Conservation (phyloP, 129 eudicot species). For the Logfia minima region DNA sequence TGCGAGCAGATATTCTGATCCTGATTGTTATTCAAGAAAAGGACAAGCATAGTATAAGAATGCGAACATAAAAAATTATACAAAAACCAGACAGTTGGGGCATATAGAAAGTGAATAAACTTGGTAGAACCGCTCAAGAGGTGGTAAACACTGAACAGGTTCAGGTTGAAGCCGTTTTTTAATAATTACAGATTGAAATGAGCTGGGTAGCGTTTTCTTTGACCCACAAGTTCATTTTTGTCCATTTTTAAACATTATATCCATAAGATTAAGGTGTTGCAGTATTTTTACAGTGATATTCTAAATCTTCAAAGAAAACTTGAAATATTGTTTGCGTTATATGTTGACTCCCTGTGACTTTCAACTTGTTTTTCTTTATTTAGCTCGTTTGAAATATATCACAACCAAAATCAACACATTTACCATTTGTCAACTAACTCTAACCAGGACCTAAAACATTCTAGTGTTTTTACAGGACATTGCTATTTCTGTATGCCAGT, state of each 20-base stretch:
- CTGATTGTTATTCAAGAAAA: conserved; percentile 34
- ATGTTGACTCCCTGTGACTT: background rate
- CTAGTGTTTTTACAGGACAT: background rate
- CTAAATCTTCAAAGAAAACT: background rate
- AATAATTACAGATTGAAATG: no score
- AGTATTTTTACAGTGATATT: no score
- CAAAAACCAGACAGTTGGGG: background rate
- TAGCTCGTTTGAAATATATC: conserved; percentile 2
- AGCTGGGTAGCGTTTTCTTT: background rate
- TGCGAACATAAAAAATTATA: background rate
- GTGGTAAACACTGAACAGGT: no score
- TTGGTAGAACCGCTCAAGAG: no score
- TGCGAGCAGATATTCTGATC: conserved; percentile 78
- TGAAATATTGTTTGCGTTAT: background rate
- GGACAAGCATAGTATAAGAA: conserved; percentile 10
- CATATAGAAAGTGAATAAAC: background rate
- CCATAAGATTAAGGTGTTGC: background rate
- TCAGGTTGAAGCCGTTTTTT: no score
- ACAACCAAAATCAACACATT: background rate
- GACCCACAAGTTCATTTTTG: background rate
- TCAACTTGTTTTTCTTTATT: background rate
- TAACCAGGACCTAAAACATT: no score
- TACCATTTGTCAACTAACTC: background rate
- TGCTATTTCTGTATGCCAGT: background rate
- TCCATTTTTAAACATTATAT: background rate